Percentiles rank a stretch among this genome's conserved stretches.
Conservation (phyloP, 305 asterid species). For the Fraxinus ornus region DNA sequence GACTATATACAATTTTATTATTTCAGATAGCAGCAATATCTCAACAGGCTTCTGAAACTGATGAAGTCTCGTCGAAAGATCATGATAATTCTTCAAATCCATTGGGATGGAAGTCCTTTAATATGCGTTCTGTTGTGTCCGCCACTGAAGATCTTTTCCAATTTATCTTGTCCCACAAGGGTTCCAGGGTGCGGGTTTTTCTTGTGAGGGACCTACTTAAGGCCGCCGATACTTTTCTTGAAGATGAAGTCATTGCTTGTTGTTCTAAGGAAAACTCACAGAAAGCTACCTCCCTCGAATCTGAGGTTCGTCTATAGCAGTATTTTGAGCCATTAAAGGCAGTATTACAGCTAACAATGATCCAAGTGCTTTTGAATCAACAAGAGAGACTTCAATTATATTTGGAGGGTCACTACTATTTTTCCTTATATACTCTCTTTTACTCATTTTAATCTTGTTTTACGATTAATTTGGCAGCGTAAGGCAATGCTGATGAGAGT, state of each 20-base stretch:
- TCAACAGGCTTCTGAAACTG: conserved; percentile 58
- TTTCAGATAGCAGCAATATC: conserved; percentile 82
- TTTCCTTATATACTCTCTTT: not conserved
- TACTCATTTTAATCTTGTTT: not conserved
- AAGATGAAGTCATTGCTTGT: conserved; percentile 46
- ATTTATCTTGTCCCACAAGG: conserved; percentile 79
- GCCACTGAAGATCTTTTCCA: conserved; percentile 88
- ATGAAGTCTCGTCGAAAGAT: conserved; percentile 29
- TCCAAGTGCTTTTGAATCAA: not conserved
- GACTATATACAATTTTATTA: not conserved
- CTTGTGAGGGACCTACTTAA: conserved; percentile 67
- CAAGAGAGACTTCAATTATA: not conserved
- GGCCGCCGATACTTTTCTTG: conserved; percentile 72
- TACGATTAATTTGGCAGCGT: conserved; percentile 36
- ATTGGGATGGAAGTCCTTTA: conserved; percentile 71
- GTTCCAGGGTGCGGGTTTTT: conserved; percentile 77
- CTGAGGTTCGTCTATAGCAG: conserved; percentile 50
- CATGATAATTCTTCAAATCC: conserved; percentile 35
- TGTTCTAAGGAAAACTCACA: conserved; percentile 36
- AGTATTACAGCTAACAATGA: not conserved
- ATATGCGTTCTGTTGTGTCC: conserved; percentile 87
- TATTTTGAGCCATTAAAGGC: not conserved
- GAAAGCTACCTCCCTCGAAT: conserved; percentile 22
- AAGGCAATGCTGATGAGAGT: conserved; percentile 54
- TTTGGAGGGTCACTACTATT: not conserved